Base-by-base conservation (phyloP, 106 monocot species). In the Ottelia alismoides region DNA sequence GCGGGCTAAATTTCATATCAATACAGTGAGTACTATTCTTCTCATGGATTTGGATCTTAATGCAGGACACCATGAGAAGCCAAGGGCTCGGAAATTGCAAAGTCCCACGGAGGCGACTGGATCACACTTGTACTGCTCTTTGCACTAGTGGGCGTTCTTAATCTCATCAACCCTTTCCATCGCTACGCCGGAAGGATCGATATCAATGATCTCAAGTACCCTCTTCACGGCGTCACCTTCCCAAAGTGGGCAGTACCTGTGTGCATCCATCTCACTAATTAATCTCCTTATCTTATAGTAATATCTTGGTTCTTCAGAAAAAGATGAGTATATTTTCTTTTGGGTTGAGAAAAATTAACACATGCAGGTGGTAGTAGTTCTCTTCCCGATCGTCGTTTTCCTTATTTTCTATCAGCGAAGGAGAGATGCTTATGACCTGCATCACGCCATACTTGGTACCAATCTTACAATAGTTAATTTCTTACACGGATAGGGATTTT, bases 371-470 rank as follows among this genome's bases (percentile, higher is more conserved):
- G 65, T 89, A 62, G 51, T 71, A 17, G 47, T 84, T 21, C 0
- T 83, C n/a, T 59, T 75, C n/a, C 88, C 88, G 22, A 25, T 62
- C 40, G 45, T 44, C 10, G 63, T 84, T 28, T 74, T 89, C 51
- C 25, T 69, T 51, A 65, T 45, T 19, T 48, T 89, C 18, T 89
- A 83, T 60, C 20, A 57, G 45, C 52, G 20, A 14, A 77, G 74
- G 55, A 89, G 76, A 56, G 74, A 89, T 72, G 70, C 79, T 24
- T 80, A 80, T 53, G 88, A 89, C 27, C 45, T 59, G 14, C 59
- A 45, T 25, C 25, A 46, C 46, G 46, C 45, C 22, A 12, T 47
- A 30, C 25, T 60, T 12, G 45, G 59, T 47, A n/a, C n/a, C n/a
- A n/a, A n/a, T n/a, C n/a, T n/a, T n/a, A n/a, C n/a, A n/a, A n/a